phyloP scores from a whole-genome alignment of 2,329 filamentous ascomycete species.

The Emergomyces orientalis region DNA sequence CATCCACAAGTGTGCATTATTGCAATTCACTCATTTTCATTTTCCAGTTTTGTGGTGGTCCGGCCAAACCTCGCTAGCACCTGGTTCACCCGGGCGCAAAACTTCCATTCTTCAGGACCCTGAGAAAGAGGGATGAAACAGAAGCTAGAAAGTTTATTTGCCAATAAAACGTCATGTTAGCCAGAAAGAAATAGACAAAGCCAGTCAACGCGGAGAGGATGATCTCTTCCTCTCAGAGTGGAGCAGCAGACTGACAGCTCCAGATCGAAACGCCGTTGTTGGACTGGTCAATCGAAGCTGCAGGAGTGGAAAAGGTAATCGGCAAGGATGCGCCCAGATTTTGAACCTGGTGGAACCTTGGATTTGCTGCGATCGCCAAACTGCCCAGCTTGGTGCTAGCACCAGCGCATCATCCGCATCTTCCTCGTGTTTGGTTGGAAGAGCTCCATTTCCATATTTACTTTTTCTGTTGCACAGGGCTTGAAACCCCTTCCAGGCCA shows the following conservation, averaged over 20 bases:
- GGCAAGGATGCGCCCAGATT: background rate
- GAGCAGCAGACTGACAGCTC: background rate
- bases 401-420: background rate
- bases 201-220: background rate
- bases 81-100: background rate
- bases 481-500: background rate
- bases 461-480: background rate
- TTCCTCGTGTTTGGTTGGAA: slow-evolving; percentile 1
- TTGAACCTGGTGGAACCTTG: background rate
- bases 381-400: background rate
- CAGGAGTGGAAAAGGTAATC: background rate
- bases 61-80: background rate
- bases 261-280: slow-evolving; percentile 4
- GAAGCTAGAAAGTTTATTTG: background rate
- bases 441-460: background rate
- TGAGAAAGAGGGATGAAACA: background rate
- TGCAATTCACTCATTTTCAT: background rate
- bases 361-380: background rate
- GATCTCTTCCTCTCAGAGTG: background rate
- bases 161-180: background rate
- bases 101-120: background rate
- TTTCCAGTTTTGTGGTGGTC: background rate
- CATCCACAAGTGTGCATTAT: background rate
- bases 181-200: background rate
- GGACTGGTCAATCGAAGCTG: background rate